Evolutionary conservation across 2,329 filamentous ascomycete species (phyloP).

Genomic region (Colletotrichum scovillei): DNA sequence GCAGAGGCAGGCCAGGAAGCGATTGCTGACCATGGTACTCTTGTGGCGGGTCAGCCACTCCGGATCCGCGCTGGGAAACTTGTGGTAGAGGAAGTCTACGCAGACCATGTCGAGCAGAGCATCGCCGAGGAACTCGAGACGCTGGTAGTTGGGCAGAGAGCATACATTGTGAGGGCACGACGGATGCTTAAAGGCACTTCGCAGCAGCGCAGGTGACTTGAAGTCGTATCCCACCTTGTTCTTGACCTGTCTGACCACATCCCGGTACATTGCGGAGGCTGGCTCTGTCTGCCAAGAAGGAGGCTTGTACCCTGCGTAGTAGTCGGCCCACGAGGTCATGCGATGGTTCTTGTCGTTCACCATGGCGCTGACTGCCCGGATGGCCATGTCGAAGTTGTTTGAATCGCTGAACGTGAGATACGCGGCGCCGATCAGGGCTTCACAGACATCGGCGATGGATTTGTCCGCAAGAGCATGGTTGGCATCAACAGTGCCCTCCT

Average conservation of each 20-base stretch:
- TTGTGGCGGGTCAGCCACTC: constrained; percentile 99
- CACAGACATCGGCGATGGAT: constrained; percentile 92
- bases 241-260: constrained; percentile 75
- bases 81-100: constrained; percentile 83
- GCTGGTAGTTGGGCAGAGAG: constrained; percentile 87
- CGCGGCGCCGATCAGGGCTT: constrained; percentile 92
- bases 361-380: constrained; percentile 74
- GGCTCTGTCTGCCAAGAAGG: constrained; percentile 77
- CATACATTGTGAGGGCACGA: constrained; percentile 80
- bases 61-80: constrained; percentile 82
- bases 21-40: constrained; percentile 99
- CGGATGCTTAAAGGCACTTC: constrained; percentile 89
- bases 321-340: constrained; percentile 78
- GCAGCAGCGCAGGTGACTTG: constrained; percentile 77
- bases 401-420: constrained; percentile 62
- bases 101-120: constrained; percentile 87
- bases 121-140: constrained; percentile 92
- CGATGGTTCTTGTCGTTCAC: constrained; percentile 77
- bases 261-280: constrained; percentile 73
- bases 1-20: constrained; percentile 86
- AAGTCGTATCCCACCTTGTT: constrained; percentile 72
- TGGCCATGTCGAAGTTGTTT: constrained; percentile 65
- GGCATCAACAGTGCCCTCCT: constrained; percentile 63
- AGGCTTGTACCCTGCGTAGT: constrained; percentile 74
- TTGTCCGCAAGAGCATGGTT: constrained; percentile 85